Conservation (phyloP, 805 yeast genomes). For the Kuraishia molischiana region DNA sequence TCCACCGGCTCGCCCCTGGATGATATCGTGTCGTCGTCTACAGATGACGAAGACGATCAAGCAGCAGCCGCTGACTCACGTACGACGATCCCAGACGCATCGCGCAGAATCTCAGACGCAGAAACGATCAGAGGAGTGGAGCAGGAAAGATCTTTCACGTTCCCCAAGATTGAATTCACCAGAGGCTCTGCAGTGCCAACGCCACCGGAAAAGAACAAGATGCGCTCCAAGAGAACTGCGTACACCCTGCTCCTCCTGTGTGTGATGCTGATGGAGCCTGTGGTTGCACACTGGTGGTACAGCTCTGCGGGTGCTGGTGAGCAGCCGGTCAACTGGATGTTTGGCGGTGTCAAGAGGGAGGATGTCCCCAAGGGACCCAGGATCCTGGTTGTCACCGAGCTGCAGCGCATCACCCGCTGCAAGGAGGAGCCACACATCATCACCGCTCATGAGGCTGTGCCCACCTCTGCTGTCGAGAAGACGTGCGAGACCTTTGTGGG, state of each 20-base stretch:
- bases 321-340: background rate
- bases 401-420: too few relatives aligned
- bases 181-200: too few relatives aligned
- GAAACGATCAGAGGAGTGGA: background rate
- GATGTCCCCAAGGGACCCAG: background rate
- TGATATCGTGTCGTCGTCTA: too few relatives aligned
- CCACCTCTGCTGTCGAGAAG: too few relatives aligned
- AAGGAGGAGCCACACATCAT: too few relatives aligned
- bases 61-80: background rate
- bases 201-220: background rate
- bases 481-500: too few relatives aligned
- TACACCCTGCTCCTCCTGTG: background rate
- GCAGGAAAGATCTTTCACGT: slow-evolving; percentile 7
- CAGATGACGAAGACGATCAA: background rate
- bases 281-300: too few relatives aligned
- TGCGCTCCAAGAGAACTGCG: background rate
- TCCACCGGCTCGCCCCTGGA: too few relatives aligned
- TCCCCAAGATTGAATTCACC: slow-evolving; percentile 6
- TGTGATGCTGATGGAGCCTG: background rate
- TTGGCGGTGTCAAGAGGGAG: background rate
- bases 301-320: background rate
- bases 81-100: background rate
- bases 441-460: too few relatives aligned
- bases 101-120: background rate
- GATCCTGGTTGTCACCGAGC: background rate